phyloP scores from a whole-genome alignment of 768 basidiomycete genomes.

The Arthromyces matolae region DNA sequence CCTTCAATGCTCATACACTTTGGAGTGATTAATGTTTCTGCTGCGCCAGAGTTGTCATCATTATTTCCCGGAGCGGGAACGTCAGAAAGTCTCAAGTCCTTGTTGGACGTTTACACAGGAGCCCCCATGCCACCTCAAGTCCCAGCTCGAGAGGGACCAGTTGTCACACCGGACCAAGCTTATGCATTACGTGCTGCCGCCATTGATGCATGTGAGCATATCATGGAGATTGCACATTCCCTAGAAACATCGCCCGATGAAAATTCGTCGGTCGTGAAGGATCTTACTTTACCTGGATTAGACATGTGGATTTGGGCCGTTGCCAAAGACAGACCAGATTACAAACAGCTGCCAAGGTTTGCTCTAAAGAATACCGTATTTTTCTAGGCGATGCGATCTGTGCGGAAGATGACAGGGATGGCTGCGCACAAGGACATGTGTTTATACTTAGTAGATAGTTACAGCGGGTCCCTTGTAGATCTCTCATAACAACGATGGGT shows the following conservation, averaged over 20 bases:
- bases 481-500: too few relatives aligned
- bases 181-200: slow-evolving; percentile 76
- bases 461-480: too few relatives aligned
- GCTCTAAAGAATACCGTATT: slow-evolving; percentile 63
- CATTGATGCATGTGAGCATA: slow-evolving; percentile 72
- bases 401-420: neutral
- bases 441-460: too few relatives aligned
- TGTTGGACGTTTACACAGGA: slow-evolving; percentile 30
- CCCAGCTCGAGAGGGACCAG: slow-evolving; percentile 41
- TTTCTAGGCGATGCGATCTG: slow-evolving; percentile 42
- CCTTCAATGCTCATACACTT: slow-evolving; percentile 80
- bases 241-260: slow-evolving; percentile 23
- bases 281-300: slow-evolving; percentile 55
- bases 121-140: slow-evolving; percentile 13
- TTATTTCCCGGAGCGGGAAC: slow-evolving; percentile 49
- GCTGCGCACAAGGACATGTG: too few relatives aligned
- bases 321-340: slow-evolving; percentile 75
- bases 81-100: slow-evolving; percentile 31
- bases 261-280: slow-evolving; percentile 35
- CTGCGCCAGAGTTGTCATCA: slow-evolving; percentile 36
- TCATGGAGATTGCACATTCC: slow-evolving; percentile 50
- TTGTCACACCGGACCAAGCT: slow-evolving; percentile 56
- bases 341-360: slow-evolving; percentile 62
- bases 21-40: slow-evolving; percentile 67
- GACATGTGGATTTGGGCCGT: slow-evolving; percentile 84